phyloP scores from a whole-genome alignment of 2,329 filamentous ascomycete genomes.

The Fusarium sp. region DNA sequence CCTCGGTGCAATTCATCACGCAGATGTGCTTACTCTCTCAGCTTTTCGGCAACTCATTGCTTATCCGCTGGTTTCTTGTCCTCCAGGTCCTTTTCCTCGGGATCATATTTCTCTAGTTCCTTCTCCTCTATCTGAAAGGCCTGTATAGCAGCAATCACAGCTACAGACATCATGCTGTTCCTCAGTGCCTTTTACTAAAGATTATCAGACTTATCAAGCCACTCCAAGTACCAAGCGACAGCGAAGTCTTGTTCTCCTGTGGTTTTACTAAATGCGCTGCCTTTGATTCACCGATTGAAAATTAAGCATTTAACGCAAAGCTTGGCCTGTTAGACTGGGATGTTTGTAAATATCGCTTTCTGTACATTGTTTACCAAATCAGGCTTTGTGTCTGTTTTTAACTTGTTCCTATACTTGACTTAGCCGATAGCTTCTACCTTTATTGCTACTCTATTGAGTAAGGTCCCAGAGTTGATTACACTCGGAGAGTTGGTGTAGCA shows the following conservation, averaged over 20 bases:
- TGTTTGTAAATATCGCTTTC: not conserved
- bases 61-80: not conserved
- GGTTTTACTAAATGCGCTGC: not conserved
- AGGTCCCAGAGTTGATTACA: not conserved
- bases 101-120: not conserved
- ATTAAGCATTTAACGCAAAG: not conserved
- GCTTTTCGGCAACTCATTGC: not conserved
- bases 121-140: not conserved
- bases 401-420: not conserved
- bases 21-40: not conserved
- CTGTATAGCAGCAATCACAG: not conserved
- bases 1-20: not conserved
- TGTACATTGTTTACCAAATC: not conserved
- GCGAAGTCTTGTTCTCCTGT: not conserved
- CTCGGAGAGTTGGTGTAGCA: not conserved
- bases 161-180: not conserved
- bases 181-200: not conserved
- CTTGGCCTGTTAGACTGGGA: not conserved
- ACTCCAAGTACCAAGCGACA: not conserved
- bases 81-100: not conserved
- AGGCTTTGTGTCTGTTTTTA: not conserved
- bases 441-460: not conserved
- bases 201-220: not conserved
- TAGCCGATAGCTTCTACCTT: not conserved
- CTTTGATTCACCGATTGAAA: not conserved